phyloP scores from a whole-genome alignment of 257 asterid genomes.

The Osmanthus fragrans region DNA sequence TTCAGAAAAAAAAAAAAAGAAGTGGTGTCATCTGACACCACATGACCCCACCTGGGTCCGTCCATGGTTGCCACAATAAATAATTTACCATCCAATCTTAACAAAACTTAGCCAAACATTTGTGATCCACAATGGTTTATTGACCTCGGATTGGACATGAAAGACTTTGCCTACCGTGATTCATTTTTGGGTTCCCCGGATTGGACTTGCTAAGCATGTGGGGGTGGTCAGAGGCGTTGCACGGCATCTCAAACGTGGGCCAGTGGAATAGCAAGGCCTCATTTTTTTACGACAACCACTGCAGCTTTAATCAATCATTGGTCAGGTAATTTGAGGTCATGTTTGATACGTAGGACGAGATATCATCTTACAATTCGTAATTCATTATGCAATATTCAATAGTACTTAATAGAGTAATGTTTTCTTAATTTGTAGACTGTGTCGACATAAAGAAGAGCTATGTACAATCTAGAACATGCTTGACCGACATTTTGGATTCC shows the following conservation, averaged over 20 bases:
- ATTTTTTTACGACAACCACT: constrained; percentile 18
- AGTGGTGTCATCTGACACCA: too few species aligned
- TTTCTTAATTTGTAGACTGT: constrained; percentile 32
- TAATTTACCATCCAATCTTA: constrained; percentile 4
- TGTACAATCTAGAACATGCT: constrained; percentile 45
- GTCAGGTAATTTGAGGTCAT: constrained; percentile 25
- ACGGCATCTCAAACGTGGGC: constrained; percentile 42
- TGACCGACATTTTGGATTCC: constrained; percentile 60
- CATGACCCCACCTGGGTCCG: too few species aligned
- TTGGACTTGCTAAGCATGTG: constrained; percentile 41
- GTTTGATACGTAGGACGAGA: neutral
- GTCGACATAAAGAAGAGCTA: constrained; percentile 54
- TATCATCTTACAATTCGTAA: neutral
- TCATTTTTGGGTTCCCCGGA: constrained; percentile 17
- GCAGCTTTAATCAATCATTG: constrained; percentile 39
- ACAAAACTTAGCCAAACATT: constrained; percentile 17
- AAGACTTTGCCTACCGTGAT: too few species aligned
- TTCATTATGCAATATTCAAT: neutral
- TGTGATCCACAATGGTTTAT: constrained; percentile 33
- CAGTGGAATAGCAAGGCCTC: constrained; percentile 14
- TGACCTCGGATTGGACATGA: constrained; percentile 17
- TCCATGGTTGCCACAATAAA: neutral
- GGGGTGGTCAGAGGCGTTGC: constrained; percentile 66
- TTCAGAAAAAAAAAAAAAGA: too few species aligned
- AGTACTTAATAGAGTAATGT: neutral